Evolutionary conservation across 2,329 filamentous ascomycete genomes (phyloP), one percentile per base, ranked within the genome.

Genomic region (Nakataea oryzae): DNA sequence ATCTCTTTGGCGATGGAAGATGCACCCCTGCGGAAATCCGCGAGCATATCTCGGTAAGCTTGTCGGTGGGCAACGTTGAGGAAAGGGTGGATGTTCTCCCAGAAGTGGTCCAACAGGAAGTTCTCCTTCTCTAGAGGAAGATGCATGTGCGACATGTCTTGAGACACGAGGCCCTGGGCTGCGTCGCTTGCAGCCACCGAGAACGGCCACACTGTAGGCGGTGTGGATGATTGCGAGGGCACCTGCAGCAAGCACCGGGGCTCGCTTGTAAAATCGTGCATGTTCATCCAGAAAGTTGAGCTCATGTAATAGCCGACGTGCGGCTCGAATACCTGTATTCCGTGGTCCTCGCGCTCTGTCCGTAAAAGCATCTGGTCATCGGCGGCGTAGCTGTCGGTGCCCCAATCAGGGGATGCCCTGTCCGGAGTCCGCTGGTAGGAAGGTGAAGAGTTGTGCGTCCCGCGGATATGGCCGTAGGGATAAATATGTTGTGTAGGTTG

Each of bases 241-340:
- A 26, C 24, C 14, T 34, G 32, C 13, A 59, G 29, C 17, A 59
- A 30, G 34, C 30, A 59, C 3, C 34, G 58, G 5, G 58, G 58
- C 32, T 59, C 58, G 30, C 34, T 32, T 26, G 34, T 59, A 27
- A 59, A 59, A 14, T 59, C 58, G 30, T 59, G 58, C 58, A 59
- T 17, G 26, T 59, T 59, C 58, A 47, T 47, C 58, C 58, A 59
- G 32, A 59, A 59, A 26, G 30, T 59, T 13, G 58, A 41, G 17
- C 34, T 34, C 34, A 47, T 59, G 24, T 59, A 59, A 30, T 59
- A 59, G 29, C 30, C 26, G 34, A 47, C 29, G 24, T 41, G 34
- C 27, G 30, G 58, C 58, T 59, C 58, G 32, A 41, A 32, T 26
- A 59, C 24, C 27, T 59, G 58, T 5, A 21, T 24, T 0, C 58